Evolutionary conservation across 257 asterid species (phyloP).

Genomic region (Buddleja alternifolia): DNA sequence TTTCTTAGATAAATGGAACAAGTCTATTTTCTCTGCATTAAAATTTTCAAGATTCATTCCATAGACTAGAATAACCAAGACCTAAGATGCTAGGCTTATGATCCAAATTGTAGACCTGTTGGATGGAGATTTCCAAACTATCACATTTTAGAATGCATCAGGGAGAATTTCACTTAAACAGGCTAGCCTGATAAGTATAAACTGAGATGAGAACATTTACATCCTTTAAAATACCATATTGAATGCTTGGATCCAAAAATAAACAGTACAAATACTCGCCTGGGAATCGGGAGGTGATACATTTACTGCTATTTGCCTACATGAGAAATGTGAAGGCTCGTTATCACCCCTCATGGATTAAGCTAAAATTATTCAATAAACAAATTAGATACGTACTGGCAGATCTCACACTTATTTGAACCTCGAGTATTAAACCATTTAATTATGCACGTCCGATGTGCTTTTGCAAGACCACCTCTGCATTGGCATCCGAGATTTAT

Average conservation of each 20-base stretch:
- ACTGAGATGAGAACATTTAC: slow-evolving; percentile 2
- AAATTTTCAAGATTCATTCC: not conserved
- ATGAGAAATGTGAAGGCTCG: slow-evolving; percentile 38
- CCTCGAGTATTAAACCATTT: slow-evolving; percentile 78
- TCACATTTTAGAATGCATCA: slow-evolving; percentile 9
- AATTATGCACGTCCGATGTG: slow-evolving; percentile 69
- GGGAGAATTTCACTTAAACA: not conserved
- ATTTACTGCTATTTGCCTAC: slow-evolving; percentile 68
- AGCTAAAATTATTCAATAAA: slow-evolving; percentile 23
- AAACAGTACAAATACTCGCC: slow-evolving; percentile 43
- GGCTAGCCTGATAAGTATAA: slow-evolving; percentile 11
- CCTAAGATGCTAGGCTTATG: not conserved
- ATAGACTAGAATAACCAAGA: slow-evolving; percentile 18
- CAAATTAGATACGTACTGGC: slow-evolving; percentile 56
- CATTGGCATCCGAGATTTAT: slow-evolving; percentile 80
- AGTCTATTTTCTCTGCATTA: too few relatives aligned
- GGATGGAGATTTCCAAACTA: slow-evolving; percentile 2
- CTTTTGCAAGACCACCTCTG: slow-evolving; percentile 77
- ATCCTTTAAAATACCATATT: slow-evolving; percentile 17
- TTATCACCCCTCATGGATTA: slow-evolving; percentile 18
- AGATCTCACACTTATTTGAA: slow-evolving; percentile 79
- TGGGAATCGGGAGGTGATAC: slow-evolving; percentile 64
- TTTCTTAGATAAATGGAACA: too few relatives aligned
- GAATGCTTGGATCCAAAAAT: slow-evolving; percentile 16
- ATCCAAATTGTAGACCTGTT: not conserved